Conservation (phyloP, 805 yeast genomes). For the Hanseniaspora vineae region DNA sequence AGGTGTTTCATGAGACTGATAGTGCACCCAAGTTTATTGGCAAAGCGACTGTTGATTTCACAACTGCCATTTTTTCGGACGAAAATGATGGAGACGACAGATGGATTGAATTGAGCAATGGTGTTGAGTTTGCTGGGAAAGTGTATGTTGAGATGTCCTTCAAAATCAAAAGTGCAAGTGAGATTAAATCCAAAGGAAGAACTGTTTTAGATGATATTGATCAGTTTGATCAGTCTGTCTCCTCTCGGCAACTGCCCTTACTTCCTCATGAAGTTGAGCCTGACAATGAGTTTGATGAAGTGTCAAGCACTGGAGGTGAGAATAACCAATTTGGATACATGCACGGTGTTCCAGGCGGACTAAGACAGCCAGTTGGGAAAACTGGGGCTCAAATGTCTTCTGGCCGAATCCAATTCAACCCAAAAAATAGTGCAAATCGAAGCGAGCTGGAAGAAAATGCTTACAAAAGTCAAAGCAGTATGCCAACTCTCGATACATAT, state of each 20-base stretch:
- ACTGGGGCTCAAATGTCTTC: not conserved
- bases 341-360: not conserved
- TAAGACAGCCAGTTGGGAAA: not conserved
- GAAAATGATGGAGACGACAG: slow-evolving; percentile 67
- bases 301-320: not conserved
- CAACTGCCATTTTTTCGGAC: slow-evolving; percentile 54
- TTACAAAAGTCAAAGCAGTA: not conserved
- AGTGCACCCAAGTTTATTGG: slow-evolving; percentile 82
- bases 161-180: slow-evolving; percentile 35
- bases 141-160: slow-evolving; percentile 86
- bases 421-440: not conserved
- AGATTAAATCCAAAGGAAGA: not conserved
- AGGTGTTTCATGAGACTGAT: slow-evolving; percentile 68
- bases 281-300: not conserved
- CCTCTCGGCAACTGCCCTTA: slow-evolving; percentile 21
- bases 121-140: slow-evolving; percentile 72
- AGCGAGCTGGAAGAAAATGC: not conserved
- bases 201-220: slow-evolving; percentile 7
- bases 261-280: slow-evolving; percentile 16
- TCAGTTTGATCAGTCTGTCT: slow-evolving; percentile 16
- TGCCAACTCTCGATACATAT: not conserved
- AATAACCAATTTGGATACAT: not conserved
- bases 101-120: slow-evolving; percentile 66
- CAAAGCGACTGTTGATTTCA: slow-evolving; percentile 63
- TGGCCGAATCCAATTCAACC: not conserved